phyloP scores from a whole-genome alignment of 2,329 filamentous ascomycete genomes.

The Neodidymelliopsis sp. region DNA sequence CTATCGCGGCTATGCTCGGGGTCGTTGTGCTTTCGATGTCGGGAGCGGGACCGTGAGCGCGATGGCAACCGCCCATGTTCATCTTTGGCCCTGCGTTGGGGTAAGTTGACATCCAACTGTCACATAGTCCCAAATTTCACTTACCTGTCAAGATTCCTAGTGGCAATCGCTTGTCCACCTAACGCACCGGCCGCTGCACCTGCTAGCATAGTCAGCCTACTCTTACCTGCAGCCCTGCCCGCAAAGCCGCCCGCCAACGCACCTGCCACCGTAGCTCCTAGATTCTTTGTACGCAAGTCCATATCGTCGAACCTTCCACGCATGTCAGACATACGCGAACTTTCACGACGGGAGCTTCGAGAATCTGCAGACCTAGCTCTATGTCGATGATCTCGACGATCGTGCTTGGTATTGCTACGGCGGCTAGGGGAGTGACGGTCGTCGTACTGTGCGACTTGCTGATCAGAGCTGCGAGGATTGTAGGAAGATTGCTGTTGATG shows the following conservation, averaged over 20 bases:
- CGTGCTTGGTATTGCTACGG: constrained; percentile 41
- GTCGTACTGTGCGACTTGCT: constrained; percentile 31
- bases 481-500: constrained; percentile 27
- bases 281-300: constrained; percentile 41
- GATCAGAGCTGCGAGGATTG: constrained; percentile 24
- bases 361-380: constrained; percentile 49
- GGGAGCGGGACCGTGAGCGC: constrained; percentile 27
- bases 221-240: constrained; percentile 41
- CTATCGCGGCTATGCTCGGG: constrained; percentile 14
- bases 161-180: constrained; percentile 37
- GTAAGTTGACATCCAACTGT: not conserved
- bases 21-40: constrained; percentile 19
- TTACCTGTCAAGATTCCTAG: constrained; percentile 16
- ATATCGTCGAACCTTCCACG: constrained; percentile 47
- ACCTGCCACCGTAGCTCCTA: constrained; percentile 49
- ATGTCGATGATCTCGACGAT: constrained; percentile 34
- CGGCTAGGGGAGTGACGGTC: constrained; percentile 32
- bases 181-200: constrained; percentile 47
- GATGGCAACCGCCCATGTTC: constrained; percentile 26
- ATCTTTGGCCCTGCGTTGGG: constrained; percentile 24
- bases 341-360: constrained; percentile 43
- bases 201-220: constrained; percentile 48
- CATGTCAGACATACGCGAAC: constrained; percentile 40
- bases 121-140: not conserved
- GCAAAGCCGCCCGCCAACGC: constrained; percentile 49